Evolutionary conservation across 805 yeast genomes (phyloP).

Genomic region (Kuraishia molischiana): DNA sequence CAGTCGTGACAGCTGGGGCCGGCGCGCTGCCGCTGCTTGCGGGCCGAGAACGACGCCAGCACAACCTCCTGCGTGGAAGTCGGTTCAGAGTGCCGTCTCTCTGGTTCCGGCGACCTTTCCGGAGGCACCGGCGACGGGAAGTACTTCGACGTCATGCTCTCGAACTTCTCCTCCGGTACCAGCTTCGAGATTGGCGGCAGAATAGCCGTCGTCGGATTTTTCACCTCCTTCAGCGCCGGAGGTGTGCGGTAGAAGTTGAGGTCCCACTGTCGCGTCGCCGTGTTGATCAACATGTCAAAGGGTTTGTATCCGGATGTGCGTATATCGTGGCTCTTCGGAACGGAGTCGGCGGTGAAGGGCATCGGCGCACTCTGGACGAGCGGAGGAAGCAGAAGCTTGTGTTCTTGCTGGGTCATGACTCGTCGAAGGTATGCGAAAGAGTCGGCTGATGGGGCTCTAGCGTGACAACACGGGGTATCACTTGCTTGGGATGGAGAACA

Average conservation of each 20-base stretch:
- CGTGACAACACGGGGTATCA: no score
- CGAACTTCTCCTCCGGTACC: not conserved
- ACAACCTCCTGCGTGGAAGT: no score
- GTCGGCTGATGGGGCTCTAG: no score
- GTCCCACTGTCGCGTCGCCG: not conserved
- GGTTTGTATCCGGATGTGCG: not conserved
- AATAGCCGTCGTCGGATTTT: not conserved
- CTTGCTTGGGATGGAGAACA: no score
- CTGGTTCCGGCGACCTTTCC: no score
- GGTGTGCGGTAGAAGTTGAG: not conserved
- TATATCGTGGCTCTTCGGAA: no score
- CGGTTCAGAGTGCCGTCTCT: no score
- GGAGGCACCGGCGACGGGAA: not conserved
- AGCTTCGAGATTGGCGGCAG: not conserved
- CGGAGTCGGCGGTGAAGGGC: not conserved
- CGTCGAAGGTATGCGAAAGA: no score
- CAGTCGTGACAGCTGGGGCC: slow-evolving; percentile 75
- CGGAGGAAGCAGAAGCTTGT: not conserved
- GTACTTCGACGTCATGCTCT: not conserved
- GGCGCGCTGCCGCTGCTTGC: slow-evolving; percentile 43
- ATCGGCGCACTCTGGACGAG: not conserved
- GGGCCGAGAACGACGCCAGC: not conserved
- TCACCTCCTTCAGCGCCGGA: not conserved
- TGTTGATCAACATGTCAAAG: not conserved
- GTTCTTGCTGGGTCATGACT: not conserved